These are phyloP conservation scores for Eucalyptus microcorys DNA, from an alignment of 345 rosid genomes.

Conservation along the genomic window DNA sequence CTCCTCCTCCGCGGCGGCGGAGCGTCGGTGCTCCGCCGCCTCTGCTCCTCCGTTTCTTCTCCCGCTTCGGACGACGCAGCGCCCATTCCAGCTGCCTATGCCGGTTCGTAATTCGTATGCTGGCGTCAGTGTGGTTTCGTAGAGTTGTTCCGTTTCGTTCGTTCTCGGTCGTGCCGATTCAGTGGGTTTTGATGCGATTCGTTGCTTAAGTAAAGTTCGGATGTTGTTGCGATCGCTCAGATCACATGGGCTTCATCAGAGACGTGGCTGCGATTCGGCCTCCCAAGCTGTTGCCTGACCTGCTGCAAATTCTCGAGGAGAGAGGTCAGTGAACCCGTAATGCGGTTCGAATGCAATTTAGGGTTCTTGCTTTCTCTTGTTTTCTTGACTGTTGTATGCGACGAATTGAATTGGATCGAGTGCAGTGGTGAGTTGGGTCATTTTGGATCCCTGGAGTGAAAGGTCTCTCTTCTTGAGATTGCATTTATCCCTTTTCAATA, in stretches of 20 bases:
- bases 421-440: background rate
- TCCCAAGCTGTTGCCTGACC: slow-evolving; percentile 49
- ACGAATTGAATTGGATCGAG: background rate
- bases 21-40: slow-evolving; percentile 16
- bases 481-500: background rate
- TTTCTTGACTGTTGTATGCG: background rate
- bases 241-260: slow-evolving; percentile 42
- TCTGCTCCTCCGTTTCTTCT: slow-evolving; percentile 12
- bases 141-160: background rate
- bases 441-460: background rate
- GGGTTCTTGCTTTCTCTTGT: background rate
- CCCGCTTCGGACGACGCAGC: background rate
- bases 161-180: background rate
- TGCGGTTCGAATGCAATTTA: background rate
- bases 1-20: slow-evolving; percentile 10
- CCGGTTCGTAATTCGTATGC: background rate
- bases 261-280: slow-evolving; percentile 54
- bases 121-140: background rate
- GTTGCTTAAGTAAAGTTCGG: background rate
- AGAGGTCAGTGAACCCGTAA: slow-evolving; percentile 26
- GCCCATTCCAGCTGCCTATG: background rate
- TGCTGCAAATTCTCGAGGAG: slow-evolving; percentile 36
- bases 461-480: background rate
- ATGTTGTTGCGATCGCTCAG: slow-evolving; percentile 9
- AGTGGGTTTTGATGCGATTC: background rate